Evolutionary conservation across 768 basidiomycete species (phyloP), one percentile per base, ranked within the genome.

Genomic region (Mycena indigotica): DNA sequence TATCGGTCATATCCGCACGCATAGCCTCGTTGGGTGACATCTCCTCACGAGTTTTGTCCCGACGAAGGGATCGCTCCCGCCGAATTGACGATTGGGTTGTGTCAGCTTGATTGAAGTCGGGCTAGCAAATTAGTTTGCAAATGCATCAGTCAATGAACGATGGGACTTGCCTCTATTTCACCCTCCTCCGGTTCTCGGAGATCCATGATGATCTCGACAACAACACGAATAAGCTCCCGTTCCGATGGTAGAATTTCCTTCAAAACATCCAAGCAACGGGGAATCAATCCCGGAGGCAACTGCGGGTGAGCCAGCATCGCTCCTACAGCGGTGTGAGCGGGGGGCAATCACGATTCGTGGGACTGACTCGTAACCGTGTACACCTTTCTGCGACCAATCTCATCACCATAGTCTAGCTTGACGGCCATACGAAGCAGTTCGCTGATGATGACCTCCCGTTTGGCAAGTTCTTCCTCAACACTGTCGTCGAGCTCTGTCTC

Each of bases 381-480:
- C 75, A 95, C 90, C 72, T 93, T 94, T 55, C 96, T 76, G 53
- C 96, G 74, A 8, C 96, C 96, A 66, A 96, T 94, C 70, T 98
- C 95, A 70, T 99, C 96, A 24, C 86, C 86, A 64, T 95, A 98
- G 71, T 98, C 96, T 39, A 94, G 75, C 62, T 88, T 87, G 28
- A 92, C 79, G 0, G 91, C 89, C 58, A 97, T 83, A 54, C 82
- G 82, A 29, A 98, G 78, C 65, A 98, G 76, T 69, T 98, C 93
- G 2, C 86, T 80, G 45, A 97, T 81, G 12, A 94, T 75, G 55
- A 93, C 87, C 61, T 90, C 89, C 25, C 76, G 76, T 65, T 87
- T 86, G 3, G 84, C 77, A 17, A 82, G 70, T 55, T 84, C 81
- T 52, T 89, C 87, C 44, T 86, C 84, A 26, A 77, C 73, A 50